Base-by-base conservation (phyloP, 345 rosid genomes). In the Pugionium dolabratum region DNA sequence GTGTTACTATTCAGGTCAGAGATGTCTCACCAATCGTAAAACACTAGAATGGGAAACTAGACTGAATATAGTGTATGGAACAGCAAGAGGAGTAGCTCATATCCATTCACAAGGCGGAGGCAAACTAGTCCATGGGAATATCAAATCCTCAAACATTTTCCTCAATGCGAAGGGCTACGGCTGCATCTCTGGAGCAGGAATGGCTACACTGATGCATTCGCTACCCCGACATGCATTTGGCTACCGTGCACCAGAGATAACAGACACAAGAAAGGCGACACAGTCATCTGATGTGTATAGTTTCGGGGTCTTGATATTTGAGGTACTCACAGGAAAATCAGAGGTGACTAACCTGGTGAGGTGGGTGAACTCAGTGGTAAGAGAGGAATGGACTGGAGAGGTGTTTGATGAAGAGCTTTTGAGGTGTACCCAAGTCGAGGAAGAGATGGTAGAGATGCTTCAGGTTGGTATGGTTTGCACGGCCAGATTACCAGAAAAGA, bases 341-440 rank as follows among this genome's bases (percentile, higher is more conserved):
- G 91, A 91, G 75, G 79, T 81, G 29, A 77, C 83, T 70, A 93
- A 87, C 77, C 76, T 95, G 78, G 97, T 85, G 67, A 77, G 94
- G 69, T 91, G 99, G 96, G 99, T 91, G 72, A 85, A 87, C 78
- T 89, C 97, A 0, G 97, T 91, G 11, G 97, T 95, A 28, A 83
- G 97, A 62, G 99, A 95, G 63, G 99, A 95, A 76, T 95, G 99
- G 99, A 89, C 97, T 0, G 99, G 95, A 18, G 97, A 91, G 74
- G 99, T 91, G 63, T 95, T 91, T 65, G 97, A 95, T 56, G 66
- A 85, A 37, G 90, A 80, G 83, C 90, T 95, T 31, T 42, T 91
- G 79, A 79, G 93, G 79, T 87, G 79, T 75, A 87, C 99, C 4
- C 87, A 91, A 54, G 89, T 91, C 35, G 99, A 94, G 77, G 96